Evolutionary conservation across 2,329 filamentous ascomycete genomes (phyloP).

Genomic region (Epichloe uncinata): DNA sequence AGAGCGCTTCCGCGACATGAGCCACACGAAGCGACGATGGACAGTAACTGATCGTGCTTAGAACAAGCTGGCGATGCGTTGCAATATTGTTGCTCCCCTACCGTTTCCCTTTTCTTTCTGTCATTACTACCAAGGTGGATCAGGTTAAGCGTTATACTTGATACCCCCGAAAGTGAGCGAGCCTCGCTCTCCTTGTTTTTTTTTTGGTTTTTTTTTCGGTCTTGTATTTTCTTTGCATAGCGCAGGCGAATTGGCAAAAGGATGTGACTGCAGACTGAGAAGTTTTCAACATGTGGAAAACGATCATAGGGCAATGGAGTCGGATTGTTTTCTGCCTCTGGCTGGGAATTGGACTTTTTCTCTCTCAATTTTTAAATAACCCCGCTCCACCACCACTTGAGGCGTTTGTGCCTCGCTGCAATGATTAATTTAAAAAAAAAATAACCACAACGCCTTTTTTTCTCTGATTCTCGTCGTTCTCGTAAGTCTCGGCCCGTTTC

Average conservation of each 20-base stretch:
- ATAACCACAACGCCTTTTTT: too few relatives aligned
- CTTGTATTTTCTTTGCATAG: constrained; percentile 2
- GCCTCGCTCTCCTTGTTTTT: neutral
- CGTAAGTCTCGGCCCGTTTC: too few relatives aligned
- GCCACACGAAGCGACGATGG: constrained; percentile 39
- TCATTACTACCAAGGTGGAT: neutral
- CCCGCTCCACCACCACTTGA: too few relatives aligned
- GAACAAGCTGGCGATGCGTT: neutral
- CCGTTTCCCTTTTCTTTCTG: neutral
- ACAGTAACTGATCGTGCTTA: constrained; percentile 35
- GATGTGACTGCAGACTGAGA: too few relatives aligned
- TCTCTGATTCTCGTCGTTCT: too few relatives aligned
- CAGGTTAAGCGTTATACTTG: neutral
- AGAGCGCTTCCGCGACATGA: constrained; percentile 32
- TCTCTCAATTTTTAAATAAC: too few relatives aligned
- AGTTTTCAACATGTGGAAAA: too few relatives aligned
- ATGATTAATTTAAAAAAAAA: too few relatives aligned
- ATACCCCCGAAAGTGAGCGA: neutral
- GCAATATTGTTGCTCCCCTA: neutral
- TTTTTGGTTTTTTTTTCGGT: neutral
- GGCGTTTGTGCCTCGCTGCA: too few relatives aligned
- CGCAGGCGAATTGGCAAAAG: neutral
- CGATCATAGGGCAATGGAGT: too few relatives aligned
- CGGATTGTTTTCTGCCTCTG: too few relatives aligned
- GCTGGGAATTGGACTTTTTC: too few relatives aligned